These are phyloP conservation scores for Vigna radiata DNA, from an alignment of 306 rosid species.

Conservation along the genomic window DNA sequence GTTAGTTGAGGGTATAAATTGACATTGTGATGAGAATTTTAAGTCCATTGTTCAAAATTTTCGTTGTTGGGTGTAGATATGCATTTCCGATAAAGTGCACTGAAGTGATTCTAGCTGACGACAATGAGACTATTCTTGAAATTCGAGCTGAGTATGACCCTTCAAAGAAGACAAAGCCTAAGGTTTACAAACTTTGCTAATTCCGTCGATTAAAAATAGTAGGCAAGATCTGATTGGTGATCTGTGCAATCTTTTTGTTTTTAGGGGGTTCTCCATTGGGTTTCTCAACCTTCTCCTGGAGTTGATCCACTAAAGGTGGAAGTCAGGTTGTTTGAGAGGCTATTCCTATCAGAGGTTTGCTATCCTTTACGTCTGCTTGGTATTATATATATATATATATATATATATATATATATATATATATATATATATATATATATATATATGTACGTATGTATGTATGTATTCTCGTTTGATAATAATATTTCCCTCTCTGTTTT, in stretches of 20 bases:
- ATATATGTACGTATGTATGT: too few species aligned
- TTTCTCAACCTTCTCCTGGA: conserved; percentile 80
- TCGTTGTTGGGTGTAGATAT: conserved; percentile 60
- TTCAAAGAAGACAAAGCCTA: conserved; percentile 92
- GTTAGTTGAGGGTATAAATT: conserved; percentile 48
- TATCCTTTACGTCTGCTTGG: conserved; percentile 16
- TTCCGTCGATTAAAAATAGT: conserved; percentile 31
- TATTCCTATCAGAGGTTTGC: conserved; percentile 87
- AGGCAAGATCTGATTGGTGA: conserved; percentile 39
- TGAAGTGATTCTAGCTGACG: conserved; percentile 84
- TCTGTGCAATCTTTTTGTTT: neutral
- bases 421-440: too few species aligned
- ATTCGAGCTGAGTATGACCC: conserved; percentile 89
- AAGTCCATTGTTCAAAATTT: conserved; percentile 2
- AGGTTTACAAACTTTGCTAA: conserved; percentile 58
- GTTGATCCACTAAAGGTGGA: conserved; percentile 87
- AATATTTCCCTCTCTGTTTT: conserved; percentile 25
- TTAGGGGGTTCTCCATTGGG: conserved; percentile 99
- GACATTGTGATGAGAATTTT: conserved; percentile 30
- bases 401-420: neutral
- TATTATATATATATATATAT: neutral
- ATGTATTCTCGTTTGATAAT: conserved; percentile 19
- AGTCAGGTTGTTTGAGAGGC: conserved; percentile 85
- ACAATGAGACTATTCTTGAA: conserved; percentile 84
- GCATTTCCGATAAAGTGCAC: conserved; percentile 96